Evolutionary conservation across 2,329 filamentous ascomycete genomes (phyloP), one percentile per base, ranked within the genome.

Genomic region (Drechslerella dactyloides): DNA sequence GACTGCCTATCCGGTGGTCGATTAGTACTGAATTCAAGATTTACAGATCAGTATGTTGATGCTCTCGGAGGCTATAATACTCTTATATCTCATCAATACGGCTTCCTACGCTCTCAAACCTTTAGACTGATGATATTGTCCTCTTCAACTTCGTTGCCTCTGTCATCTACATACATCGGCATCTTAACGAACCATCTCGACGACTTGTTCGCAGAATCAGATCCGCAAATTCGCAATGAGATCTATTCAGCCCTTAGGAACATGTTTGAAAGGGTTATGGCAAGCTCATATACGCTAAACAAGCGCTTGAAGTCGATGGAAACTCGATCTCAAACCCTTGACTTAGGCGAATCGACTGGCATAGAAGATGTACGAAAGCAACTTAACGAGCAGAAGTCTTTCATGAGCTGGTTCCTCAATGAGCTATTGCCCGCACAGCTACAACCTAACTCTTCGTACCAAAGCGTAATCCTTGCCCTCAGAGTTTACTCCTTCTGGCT

Each of bases 221-320:
- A 97, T 78, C 88, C 93, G 4, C 91, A 93, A 76, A 89, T 93
- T 74, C 87, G 94, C 64, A 89, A 93, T 66, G 91, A 96, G 75
- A 83, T 96, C 1, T 83, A 93, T 24, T 87, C 87, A 23, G 85
- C 90, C 73, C 86, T 89, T 1, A 88, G 90, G 73, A 87, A 88
- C 75, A 86, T 97, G 78, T 86, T 93, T 68, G 88, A 89, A 76
- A 87, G 93, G 48, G 81, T 96, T 2, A 46, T 73, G 8, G 57
- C 69, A 0, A 62, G 62, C 23, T 73, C 62, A 15, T 73, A 73
- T 13, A 62, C 69, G 35, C 15, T 68, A n/a, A 63, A 62, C 19
- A 73, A 66, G 19, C 58, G 58, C 1, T 30, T 68, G 15, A 21
- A 33, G 17, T 60, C 60, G 15, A 50, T 63, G 23, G 58, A 58